Conservation (phyloP, 768 basidiomycete species). For the Rickenella mellea region DNA sequence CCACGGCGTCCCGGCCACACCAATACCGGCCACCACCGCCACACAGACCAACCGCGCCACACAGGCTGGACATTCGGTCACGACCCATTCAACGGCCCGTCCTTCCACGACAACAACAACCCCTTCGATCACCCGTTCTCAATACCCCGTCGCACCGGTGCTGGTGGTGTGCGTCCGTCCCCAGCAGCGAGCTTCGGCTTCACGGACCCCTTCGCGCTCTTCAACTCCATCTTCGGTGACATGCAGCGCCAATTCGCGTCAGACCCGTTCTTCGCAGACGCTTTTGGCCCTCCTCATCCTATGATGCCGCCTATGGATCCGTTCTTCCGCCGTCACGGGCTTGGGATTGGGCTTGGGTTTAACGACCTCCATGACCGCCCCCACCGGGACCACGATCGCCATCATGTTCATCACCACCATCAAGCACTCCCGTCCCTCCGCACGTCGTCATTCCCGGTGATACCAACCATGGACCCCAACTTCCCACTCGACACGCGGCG, state of each 20-base stretch:
- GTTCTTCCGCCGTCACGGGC: neutral
- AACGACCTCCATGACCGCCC: conserved; percentile 20
- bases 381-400: conserved; percentile 16
- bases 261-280: conserved; percentile 26
- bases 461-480: conserved; percentile 3
- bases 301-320: conserved; percentile 6
- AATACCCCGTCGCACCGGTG: conserved; percentile 18
- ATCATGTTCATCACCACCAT: neutral
- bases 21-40: conserved; percentile 12
- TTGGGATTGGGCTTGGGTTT: conserved; percentile 12
- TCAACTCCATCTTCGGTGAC: conserved; percentile 61
- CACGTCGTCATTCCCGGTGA: conserved; percentile 1
- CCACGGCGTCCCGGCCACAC: too few relatives aligned
- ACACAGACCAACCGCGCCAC: conserved; percentile 3
- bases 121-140: conserved; percentile 37
- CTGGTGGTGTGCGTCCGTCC: neutral
- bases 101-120: conserved; percentile 12
- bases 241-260: conserved; percentile 18
- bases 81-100: conserved; percentile 4
- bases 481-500: conserved; percentile 1
- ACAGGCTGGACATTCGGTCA: conserved; percentile 4
- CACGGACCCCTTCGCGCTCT: conserved; percentile 68
- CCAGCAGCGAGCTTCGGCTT: conserved; percentile 43
- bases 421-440: neutral
- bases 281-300: conserved; percentile 12